Base-by-base conservation (phyloP, 257 asterid genomes). In the Solanum ossicruentum region DNA sequence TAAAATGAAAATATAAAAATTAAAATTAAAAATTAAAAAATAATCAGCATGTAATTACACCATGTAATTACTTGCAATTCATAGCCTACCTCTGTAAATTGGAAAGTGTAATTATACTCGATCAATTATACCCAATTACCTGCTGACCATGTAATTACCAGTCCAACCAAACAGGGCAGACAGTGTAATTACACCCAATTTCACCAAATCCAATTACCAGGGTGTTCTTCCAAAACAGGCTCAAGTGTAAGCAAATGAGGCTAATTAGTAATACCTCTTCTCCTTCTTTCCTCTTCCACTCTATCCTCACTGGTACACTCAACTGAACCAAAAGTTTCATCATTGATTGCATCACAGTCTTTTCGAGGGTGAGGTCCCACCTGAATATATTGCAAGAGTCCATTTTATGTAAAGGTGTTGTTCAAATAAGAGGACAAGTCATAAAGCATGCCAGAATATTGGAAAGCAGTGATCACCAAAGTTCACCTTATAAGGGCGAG, bases 401-500 rank as follows among this genome's bases (percentile, higher is more conserved):
- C 17, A 63, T 63, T 63, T 63, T 12, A 63, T 23, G 70, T 63
- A 2, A 63, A 63, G 70, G 39, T 63, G 41, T 63, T 63, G 39
- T 23, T 23, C 28, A 63, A 15, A 51, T 9, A 47, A 77, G 63
- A 63, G 41, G 55, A 39, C 85, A 32, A 52, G 32, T 83, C 39
- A 32, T 49, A 51, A 18, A 28, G 81, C 85, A 65, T 16, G 57
- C 17, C 23, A 83, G 18, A 63, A 63, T 63, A 63, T 23, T 63
- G 70, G 70, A 63, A 63, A 51, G 66, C 49, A 41, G 54, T 52
- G 56, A 11, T 21, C 81, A 66, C 43, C 9, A 13, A 58, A 81
- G 36, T 86, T 81, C 63, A 95, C 99, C 99, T 97, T 97, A 87
- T 93, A 97, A 73, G 99, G 98, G 26, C 98, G 95, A 88, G 99